A percentile compares a stretch with the other conserved stretches of the same genome.
Evolutionary conservation across 1,284 basidiomycete species (phyloP).

Genomic region (Gymnopus androsaceus): DNA sequence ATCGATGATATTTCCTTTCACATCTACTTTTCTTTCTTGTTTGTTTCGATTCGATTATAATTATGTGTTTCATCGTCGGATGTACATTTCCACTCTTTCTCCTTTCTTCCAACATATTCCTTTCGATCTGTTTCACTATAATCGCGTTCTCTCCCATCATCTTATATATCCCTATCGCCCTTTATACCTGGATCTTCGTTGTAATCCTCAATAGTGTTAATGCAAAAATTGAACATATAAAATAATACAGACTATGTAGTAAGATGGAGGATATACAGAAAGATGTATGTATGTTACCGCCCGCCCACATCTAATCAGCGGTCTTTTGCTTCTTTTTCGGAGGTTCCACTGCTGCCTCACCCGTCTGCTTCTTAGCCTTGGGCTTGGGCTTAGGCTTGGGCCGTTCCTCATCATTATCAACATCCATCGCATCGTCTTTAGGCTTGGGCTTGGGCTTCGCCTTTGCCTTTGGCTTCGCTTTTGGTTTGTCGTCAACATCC

Average conservation of each 20-base stretch:
- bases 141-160: background rate
- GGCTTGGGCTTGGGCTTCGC: constrained; percentile 35
- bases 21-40: background rate
- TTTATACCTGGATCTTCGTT: background rate
- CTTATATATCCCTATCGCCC: background rate
- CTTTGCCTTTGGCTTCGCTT: constrained; percentile 41
- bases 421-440: constrained; percentile 37
- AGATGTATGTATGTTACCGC: too few relatives aligned
- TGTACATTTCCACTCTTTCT: too few relatives aligned
- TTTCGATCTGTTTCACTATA: too few relatives aligned
- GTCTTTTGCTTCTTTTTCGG: constrained; percentile 34
- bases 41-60: background rate
- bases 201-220: too few relatives aligned
- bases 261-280: too few relatives aligned
- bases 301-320: constrained; percentile 26
- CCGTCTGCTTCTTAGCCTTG: constrained; percentile 46
- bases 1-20: background rate
- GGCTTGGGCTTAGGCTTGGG: constrained; percentile 54
- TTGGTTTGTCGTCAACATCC: constrained; percentile 43
- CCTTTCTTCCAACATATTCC: too few relatives aligned
- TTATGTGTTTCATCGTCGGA: too few relatives aligned
- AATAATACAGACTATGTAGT: too few relatives aligned
- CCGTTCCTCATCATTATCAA: constrained; percentile 41
- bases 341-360: constrained; percentile 39
- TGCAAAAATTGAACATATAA: too few relatives aligned